Percentiles rank a stretch among this genome's conserved stretches.
These are phyloP conservation scores for Blastomyces gilchristii DNA, from an alignment of 2,329 filamentous ascomycete species.

Conservation along the genomic window DNA sequence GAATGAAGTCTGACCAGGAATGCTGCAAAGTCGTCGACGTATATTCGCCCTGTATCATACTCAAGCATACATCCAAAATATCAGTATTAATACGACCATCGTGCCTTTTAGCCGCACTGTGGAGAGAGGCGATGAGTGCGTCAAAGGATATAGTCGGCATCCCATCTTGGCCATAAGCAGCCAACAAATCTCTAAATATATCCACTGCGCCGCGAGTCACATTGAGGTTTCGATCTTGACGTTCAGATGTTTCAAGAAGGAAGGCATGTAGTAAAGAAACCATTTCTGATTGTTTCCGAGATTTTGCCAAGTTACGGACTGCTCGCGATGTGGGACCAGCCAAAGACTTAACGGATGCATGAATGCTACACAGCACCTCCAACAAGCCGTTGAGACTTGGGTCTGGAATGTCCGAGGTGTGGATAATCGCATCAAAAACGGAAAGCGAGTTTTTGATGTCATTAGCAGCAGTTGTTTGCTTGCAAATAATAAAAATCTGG, in stretches of 20 bases:
- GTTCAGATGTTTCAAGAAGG: constrained; percentile 25
- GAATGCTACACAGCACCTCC: constrained; percentile 36
- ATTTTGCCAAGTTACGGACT: constrained; percentile 34
- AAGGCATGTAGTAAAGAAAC: constrained; percentile 29
- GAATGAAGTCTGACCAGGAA: constrained; percentile 23
- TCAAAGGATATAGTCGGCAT: constrained; percentile 32
- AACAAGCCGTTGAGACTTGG: constrained; percentile 29
- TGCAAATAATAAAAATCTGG: constrained; percentile 32
- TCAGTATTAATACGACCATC: constrained; percentile 32
- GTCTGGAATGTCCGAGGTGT: constrained; percentile 32
- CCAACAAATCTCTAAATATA: constrained; percentile 33
- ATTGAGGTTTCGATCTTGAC: constrained; percentile 31
- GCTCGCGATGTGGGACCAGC: constrained; percentile 35
- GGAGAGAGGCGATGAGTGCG: constrained; percentile 28
- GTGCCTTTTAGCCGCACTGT: constrained; percentile 26
- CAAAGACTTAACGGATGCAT: constrained; percentile 35
- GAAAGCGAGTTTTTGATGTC: constrained; percentile 35
- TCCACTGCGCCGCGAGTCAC: constrained; percentile 33
- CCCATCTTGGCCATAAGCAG: constrained; percentile 30
- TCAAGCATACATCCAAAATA: constrained; percentile 32
- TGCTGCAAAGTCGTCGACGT: constrained; percentile 22
- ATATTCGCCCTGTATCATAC: constrained; percentile 32
- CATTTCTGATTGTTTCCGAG: constrained; percentile 31
- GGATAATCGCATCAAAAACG: constrained; percentile 35
- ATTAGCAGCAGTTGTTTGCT: constrained; percentile 31